Evolutionary conservation across 768 basidiomycete genomes (phyloP).

Genomic region (Psilocybe subaeruginosa): DNA sequence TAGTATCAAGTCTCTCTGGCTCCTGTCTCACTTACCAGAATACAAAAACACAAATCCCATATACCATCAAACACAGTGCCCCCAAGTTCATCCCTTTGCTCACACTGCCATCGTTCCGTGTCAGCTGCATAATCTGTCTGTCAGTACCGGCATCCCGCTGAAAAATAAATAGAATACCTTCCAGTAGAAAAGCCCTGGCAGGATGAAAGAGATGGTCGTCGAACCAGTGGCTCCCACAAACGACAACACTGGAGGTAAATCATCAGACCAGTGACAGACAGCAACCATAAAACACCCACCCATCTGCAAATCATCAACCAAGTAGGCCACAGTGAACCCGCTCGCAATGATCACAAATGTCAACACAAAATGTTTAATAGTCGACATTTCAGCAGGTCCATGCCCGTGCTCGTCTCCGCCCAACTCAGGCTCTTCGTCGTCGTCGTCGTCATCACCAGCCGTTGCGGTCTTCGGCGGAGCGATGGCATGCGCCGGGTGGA

Average conservation of each 20-base stretch:
- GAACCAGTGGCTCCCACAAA: conserved; percentile 98
- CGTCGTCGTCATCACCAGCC: conserved; percentile 47
- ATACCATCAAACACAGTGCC: conserved; percentile 68
- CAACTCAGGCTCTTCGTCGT: conserved; percentile 42
- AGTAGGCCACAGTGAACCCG: conserved; percentile 76
- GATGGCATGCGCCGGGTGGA: conserved; percentile 45
- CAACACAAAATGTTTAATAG: conserved; percentile 67
- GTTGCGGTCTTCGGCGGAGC: conserved; percentile 32
- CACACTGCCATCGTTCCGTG: conserved; percentile 62
- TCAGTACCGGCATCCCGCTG: conserved; percentile 2
- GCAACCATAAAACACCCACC: conserved; percentile 45
- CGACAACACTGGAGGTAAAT: conserved; percentile 66
- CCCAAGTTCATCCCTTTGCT: conserved; percentile 55
- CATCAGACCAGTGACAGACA: conserved; percentile 2
- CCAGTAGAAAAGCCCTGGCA: conserved; percentile 94
- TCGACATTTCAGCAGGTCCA: conserved; percentile 61
- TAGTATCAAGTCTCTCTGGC: conserved; percentile 8
- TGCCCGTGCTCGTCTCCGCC: conserved; percentile 58
- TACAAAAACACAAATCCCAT: conserved; percentile 79
- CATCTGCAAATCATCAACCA: conserved; percentile 77
- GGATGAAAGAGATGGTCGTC: conserved; percentile 95
- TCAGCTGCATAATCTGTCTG: conserved; percentile 50
- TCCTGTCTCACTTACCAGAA: conserved; percentile 73
- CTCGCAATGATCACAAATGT: conserved; percentile 66
- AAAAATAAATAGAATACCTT: conserved; percentile 52